Evolutionary conservation across 1,139 yeast species (phyloP).

Genomic region (Pneumocystis wakefieldiae): DNA sequence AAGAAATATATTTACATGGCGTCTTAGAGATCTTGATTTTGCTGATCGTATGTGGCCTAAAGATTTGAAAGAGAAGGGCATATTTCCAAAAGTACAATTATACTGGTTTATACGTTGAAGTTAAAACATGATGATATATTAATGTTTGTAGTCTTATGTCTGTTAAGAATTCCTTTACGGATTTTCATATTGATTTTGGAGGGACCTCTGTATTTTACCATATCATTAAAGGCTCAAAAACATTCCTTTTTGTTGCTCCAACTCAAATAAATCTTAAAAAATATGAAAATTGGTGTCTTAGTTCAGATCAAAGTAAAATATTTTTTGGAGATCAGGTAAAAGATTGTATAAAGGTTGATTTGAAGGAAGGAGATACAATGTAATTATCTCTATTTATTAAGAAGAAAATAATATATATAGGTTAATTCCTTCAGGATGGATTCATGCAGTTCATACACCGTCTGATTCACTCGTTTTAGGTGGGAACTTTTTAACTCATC

Average conservation of each 20-base stretch:
- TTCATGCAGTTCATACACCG: constrained; percentile 79
- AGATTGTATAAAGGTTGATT: constrained; percentile 44
- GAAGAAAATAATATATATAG: background rate
- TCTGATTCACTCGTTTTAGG: constrained; percentile 70
- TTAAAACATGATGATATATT: constrained; percentile 1
- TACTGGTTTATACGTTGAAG: constrained; percentile 35
- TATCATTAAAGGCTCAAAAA: constrained; percentile 54
- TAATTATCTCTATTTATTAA: background rate
- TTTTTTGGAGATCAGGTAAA: constrained; percentile 49
- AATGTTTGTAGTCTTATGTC: constrained; percentile 51
- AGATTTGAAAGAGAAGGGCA: constrained; percentile 20
- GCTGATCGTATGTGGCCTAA: constrained; percentile 53
- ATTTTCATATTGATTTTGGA: constrained; percentile 82
- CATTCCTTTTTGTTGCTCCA: constrained; percentile 69
- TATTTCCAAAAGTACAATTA: constrained; percentile 40
- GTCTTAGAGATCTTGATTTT: constrained; percentile 40
- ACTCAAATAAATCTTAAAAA: constrained; percentile 42
- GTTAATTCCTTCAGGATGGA: constrained; percentile 85
- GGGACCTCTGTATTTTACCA: constrained; percentile 88
- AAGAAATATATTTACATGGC: background rate
- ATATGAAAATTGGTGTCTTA: constrained; percentile 60
- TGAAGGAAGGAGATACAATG: constrained; percentile 57
- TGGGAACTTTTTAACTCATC: constrained; percentile 63
- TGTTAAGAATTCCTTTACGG: constrained; percentile 65
- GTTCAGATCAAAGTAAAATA: constrained; percentile 44